phyloP scores from a whole-genome alignment of 805 yeast genomes.

The Saccharomycopsis sp. region DNA sequence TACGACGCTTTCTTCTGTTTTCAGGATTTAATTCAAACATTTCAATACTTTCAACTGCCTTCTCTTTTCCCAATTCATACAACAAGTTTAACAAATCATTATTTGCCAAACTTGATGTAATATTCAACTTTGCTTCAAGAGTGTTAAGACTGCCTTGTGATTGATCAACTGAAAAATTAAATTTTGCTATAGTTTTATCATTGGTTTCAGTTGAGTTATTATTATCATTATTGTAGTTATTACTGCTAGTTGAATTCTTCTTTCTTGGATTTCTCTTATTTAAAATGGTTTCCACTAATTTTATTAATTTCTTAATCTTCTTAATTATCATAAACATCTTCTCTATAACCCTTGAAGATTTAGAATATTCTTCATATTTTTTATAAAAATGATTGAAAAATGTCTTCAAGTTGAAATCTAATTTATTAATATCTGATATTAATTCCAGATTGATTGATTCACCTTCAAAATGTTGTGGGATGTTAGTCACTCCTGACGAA shows the following conservation, averaged over 20 bases:
- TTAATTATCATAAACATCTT: slow-evolving; percentile 22
- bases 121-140: slow-evolving; percentile 17
- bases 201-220: slow-evolving; percentile 1
- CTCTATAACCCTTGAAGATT: slow-evolving; percentile 16
- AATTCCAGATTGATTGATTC: slow-evolving; percentile 21
- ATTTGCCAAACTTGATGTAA: slow-evolving; percentile 45
- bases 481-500: neutral
- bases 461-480: slow-evolving; percentile 24
- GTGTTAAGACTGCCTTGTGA: neutral
- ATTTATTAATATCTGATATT: slow-evolving; percentile 12
- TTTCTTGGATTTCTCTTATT: slow-evolving; percentile 9
- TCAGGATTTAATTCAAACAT: slow-evolving; percentile 16
- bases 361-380: slow-evolving; percentile 16
- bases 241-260: neutral
- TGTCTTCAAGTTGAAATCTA: slow-evolving; percentile 20
- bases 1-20: slow-evolving; percentile 5
- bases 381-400: slow-evolving; percentile 19
- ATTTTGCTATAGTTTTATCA: slow-evolving; percentile 19
- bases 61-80: slow-evolving; percentile 48
- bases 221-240: neutral
- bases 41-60: slow-evolving; percentile 30
- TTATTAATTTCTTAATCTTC: slow-evolving; percentile 20
- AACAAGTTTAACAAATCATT: slow-evolving; percentile 47
- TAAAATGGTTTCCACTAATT: slow-evolving; percentile 17
- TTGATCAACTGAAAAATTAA: slow-evolving; percentile 7